phyloP scores from a whole-genome alignment of 768 basidiomycete genomes.

The Lanmaoa pseudosensibilis region DNA sequence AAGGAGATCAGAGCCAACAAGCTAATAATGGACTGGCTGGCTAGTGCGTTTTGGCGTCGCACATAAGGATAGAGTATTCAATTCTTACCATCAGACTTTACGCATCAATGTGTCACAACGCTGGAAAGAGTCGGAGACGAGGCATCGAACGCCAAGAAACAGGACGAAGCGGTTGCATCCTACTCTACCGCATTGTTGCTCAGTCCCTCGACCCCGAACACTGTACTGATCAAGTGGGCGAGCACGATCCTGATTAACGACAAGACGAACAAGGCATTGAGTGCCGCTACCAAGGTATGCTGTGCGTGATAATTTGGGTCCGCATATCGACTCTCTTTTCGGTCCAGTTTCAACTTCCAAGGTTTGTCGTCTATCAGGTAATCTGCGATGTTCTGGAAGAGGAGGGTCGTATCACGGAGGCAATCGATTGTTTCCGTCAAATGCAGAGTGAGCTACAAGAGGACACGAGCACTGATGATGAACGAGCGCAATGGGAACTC shows the following conservation, averaged over 20 bases:
- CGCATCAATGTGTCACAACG: background rate
- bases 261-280: background rate
- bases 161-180: background rate
- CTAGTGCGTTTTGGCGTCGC: background rate
- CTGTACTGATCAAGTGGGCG: slow-evolving; percentile 1
- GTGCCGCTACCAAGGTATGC: background rate
- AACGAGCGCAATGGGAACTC: no score
- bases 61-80: rapidly evolving
- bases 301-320: background rate
- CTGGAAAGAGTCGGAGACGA: slow-evolving; percentile 3
- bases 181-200: background rate
- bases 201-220: background rate
- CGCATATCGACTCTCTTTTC: background rate
- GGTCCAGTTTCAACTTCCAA: background rate
- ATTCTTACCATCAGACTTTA: slow-evolving; percentile 1
- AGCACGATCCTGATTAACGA: background rate
- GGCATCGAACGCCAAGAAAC: background rate
- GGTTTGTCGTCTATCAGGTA: background rate
- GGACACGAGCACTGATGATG: no score
- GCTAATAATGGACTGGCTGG: slow-evolving; percentile 1
- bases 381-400: slow-evolving; percentile 5
- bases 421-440: background rate
- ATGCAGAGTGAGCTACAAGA: background rate
- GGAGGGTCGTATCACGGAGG: background rate
- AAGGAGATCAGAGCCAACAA: background rate